Evolutionary conservation across 2,329 filamentous ascomycete species (phyloP).

Genomic region (Diplodia mutila): DNA sequence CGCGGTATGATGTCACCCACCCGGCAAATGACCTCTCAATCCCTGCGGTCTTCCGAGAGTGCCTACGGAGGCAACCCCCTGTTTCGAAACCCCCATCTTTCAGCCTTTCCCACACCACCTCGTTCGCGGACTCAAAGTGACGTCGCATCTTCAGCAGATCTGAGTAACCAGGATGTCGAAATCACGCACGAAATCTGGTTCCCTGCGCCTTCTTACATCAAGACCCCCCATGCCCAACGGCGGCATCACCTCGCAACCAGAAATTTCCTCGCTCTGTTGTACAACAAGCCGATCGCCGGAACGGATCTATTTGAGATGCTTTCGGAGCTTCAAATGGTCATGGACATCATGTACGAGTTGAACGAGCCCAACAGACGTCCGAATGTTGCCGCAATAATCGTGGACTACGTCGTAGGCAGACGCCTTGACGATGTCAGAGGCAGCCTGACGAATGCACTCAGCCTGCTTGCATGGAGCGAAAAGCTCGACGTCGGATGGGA

Average conservation of each 20-base stretch:
- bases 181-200: slow-evolving; percentile 62
- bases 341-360: slow-evolving; percentile 59
- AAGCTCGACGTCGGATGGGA: slow-evolving; percentile 64
- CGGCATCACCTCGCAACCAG: slow-evolving; percentile 68
- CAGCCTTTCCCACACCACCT: slow-evolving; percentile 14
- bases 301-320: slow-evolving; percentile 66
- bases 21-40: neutral
- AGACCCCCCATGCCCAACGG: slow-evolving; percentile 52
- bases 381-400: slow-evolving; percentile 61
- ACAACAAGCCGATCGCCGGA: slow-evolving; percentile 67
- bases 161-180: slow-evolving; percentile 26
- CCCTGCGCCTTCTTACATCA: slow-evolving; percentile 57
- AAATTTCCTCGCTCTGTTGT: slow-evolving; percentile 70
- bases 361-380: slow-evolving; percentile 42
- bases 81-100: slow-evolving; percentile 4
- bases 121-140: slow-evolving; percentile 26
- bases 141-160: slow-evolving; percentile 20
- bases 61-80: neutral
- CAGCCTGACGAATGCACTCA: slow-evolving; percentile 62
- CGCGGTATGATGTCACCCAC: slow-evolving; percentile 16
- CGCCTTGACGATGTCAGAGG: slow-evolving; percentile 68
- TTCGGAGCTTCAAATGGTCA: slow-evolving; percentile 63
- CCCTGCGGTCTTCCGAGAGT: slow-evolving; percentile 5
- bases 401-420: slow-evolving; percentile 63
- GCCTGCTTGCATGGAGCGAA: slow-evolving; percentile 69